These are phyloP conservation scores for Pezizomycotina sp. DNA, from an alignment of 2,329 filamentous ascomycete genomes.

Conservation along the genomic window DNA sequence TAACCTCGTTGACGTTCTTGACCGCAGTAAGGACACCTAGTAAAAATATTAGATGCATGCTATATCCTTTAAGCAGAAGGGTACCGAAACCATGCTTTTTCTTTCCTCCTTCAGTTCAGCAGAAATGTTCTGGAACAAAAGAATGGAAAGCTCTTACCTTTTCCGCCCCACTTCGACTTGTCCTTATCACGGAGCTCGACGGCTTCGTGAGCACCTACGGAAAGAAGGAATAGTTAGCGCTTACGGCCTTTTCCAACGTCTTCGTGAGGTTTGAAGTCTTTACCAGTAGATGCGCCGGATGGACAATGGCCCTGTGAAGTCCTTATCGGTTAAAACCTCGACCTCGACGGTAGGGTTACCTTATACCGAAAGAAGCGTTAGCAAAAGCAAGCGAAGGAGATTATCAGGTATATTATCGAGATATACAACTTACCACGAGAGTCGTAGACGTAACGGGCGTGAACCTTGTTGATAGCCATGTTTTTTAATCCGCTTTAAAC, in stretches of 20 bases:
- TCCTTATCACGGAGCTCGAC: conserved; percentile 82
- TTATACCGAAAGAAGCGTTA: conserved; percentile 5
- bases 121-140: background rate
- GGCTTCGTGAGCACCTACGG: conserved; percentile 68
- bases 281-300: conserved; percentile 92
- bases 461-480: conserved; percentile 83
- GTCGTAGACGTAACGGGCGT: conserved; percentile 94
- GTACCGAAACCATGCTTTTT: conserved; percentile 1
- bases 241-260: background rate
- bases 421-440: conserved; percentile 47
- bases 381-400: background rate
- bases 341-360: conserved; percentile 98
- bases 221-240: conserved; percentile 8
- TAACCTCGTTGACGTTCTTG: conserved; percentile 66
- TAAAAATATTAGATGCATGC: conserved; percentile 1
- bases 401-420: background rate
- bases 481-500: no score
- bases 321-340: conserved; percentile 92
- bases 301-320: conserved; percentile 92
- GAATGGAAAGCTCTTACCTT: conserved; percentile 39
- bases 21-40: conserved; percentile 60
- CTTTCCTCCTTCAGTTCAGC: no score
- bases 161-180: conserved; percentile 71
- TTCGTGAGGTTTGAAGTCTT: conserved; percentile 28
- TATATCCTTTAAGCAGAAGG: no score